Base-by-base conservation (phyloP, 345 rosid species). In the Microcos paniculata region DNA sequence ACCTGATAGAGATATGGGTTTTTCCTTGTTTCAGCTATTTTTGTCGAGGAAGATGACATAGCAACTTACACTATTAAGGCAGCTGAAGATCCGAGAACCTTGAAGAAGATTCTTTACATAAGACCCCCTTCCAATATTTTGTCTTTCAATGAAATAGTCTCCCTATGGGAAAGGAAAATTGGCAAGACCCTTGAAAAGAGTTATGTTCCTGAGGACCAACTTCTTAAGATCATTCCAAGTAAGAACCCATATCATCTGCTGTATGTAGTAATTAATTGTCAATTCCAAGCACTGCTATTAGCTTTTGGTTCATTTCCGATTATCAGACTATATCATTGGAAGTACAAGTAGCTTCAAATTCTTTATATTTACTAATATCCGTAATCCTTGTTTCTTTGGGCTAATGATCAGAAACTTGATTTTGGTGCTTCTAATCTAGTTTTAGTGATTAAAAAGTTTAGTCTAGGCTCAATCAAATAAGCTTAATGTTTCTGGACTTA, bases 81-180 rank as follows among this genome's bases (percentile, higher is more conserved):
- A 0, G 85, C 82, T 35, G 91, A 89, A 76, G 96, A 89, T 42
- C 88, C 90, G 0, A n/a, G n/a, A n/a, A n/a, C n/a, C n/a, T n/a
- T n/a, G n/a, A n/a, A n/a, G n/a, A n/a, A n/a, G n/a, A n/a, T 75
- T 66, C 66, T 92, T 33, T 85, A 80, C 77, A 67, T 90, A 28
- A 80, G 81, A 71, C 94, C 94, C n/a, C n/a, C n/a, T n/a, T n/a
- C n/a, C n/a, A n/a, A n/a, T n/a, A n/a, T n/a, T n/a, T n/a, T n/a
- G n/a, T n/a, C n/a, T n/a, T n/a, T n/a, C n/a, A n/a, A n/a, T n/a
- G n/a, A n/a, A n/a, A n/a, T n/a, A n/a, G n/a, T n/a, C n/a, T n/a
- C n/a, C n/a, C n/a, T n/a, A n/a, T n/a, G n/a, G n/a, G n/a, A n/a
- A n/a, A n/a, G n/a, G n/a, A n/a, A n/a, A n/a, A n/a, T n/a, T n/a